Conservation (phyloP, 2,329 filamentous ascomycete genomes). For the Tolypocladium inflatum region DNA sequence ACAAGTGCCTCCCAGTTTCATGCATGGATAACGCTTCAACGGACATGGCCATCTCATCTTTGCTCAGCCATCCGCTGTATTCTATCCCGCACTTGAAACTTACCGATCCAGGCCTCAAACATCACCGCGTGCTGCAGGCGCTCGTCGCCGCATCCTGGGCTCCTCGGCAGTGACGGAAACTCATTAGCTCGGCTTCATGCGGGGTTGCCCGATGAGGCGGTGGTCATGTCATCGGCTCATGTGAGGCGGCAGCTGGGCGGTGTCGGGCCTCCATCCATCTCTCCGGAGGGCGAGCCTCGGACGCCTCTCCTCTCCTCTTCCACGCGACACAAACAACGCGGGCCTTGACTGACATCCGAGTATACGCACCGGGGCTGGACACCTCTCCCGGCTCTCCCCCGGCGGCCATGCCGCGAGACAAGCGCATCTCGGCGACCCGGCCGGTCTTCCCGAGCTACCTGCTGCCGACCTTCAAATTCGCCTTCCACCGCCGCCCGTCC, state of each 20-base stretch:
- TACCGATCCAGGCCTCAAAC: background rate
- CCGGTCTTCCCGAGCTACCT: slow-evolving; percentile 42
- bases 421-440: slow-evolving; percentile 29
- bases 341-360: background rate
- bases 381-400: background rate
- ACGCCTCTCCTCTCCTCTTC: background rate
- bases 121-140: background rate
- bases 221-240: background rate
- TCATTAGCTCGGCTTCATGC: background rate
- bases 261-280: background rate
- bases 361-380: background rate
- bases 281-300: background rate
- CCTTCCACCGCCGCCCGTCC: slow-evolving; percentile 33
- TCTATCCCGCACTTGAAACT: no score
- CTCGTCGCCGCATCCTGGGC: background rate
- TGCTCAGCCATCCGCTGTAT: background rate
- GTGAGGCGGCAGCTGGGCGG: background rate
- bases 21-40: no score
- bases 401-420: slow-evolving; percentile 8
- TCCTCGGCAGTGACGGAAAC: background rate
- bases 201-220: background rate
- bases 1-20: background rate
- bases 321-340: background rate
- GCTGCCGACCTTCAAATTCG: slow-evolving; percentile 38
- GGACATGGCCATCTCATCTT: background rate